A percentile compares a stretch with the other conserved stretches of the same genome.
These are phyloP conservation scores for Sindora glabra DNA, from an alignment of 306 rosid genomes.

Conservation along the genomic window DNA sequence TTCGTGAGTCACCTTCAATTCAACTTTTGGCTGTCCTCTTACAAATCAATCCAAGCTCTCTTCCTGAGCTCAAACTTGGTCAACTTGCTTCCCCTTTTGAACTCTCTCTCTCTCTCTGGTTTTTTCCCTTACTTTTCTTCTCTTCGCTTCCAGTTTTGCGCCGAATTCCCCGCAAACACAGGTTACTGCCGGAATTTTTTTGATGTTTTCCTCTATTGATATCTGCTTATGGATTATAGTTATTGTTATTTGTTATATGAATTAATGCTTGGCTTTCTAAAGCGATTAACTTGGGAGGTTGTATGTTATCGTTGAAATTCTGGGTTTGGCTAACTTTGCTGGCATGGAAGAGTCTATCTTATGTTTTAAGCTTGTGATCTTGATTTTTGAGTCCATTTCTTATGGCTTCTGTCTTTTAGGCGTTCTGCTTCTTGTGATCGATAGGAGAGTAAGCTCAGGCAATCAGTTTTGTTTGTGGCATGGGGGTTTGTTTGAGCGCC, in stretches of 20 bases:
- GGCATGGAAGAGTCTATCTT: not conserved
- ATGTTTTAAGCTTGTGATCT: not conserved
- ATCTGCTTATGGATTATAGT: not conserved
- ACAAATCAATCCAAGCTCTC: conserved; percentile 9
- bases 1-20: not conserved
- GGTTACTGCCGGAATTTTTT: not conserved
- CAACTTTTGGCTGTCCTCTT: no score
- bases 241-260: no score
- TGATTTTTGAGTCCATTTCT: not conserved
- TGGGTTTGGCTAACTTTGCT: not conserved
- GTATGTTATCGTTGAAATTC: not conserved
- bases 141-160: not conserved
- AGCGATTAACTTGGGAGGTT: not conserved
- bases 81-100: conserved; percentile 24
- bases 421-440: conserved; percentile 17
- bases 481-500: conserved; percentile 49
- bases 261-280: not conserved
- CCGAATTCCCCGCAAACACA: conserved; percentile 1
- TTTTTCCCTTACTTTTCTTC: not conserved
- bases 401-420: not conserved
- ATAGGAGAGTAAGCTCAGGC: conserved; percentile 21
- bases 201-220: not conserved
- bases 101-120: not conserved
- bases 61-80: not conserved
- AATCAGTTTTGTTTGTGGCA: conserved; percentile 17